A percentile compares a stretch with the other conserved stretches of the same genome.
Evolutionary conservation across 1,139 yeast genomes (phyloP).

Genomic region (Yamadazyma diddensiae): DNA sequence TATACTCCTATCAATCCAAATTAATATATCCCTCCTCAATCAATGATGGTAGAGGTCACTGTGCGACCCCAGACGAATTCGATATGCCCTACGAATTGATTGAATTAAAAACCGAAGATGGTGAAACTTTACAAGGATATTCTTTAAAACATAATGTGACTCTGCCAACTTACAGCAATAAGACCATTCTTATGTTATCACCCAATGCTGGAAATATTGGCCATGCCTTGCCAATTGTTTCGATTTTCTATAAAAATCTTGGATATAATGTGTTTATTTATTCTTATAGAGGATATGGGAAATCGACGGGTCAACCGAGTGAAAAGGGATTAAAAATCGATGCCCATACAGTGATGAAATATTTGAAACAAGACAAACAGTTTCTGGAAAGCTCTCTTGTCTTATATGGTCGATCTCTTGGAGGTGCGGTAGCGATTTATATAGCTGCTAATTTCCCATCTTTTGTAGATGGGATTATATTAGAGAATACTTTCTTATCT

Average conservation of each 20-base stretch:
- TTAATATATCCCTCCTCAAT: conserved; percentile 81
- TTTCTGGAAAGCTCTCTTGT: conserved; percentile 54
- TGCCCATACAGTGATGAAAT: conserved; percentile 70
- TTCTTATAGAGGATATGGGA: conserved; percentile 91
- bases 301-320: conserved; percentile 72
- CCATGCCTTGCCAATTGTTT: conserved; percentile 80
- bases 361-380: conserved; percentile 46
- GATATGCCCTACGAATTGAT: conserved; percentile 69
- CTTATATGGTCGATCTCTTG: conserved; percentile 85
- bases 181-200: conserved; percentile 74
- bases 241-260: conserved; percentile 61
- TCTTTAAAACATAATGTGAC: conserved; percentile 47
- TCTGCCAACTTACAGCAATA: conserved; percentile 44
- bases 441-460: conserved; percentile 59
- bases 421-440: conserved; percentile 93
- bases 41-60: conserved; percentile 71
- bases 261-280: conserved; percentile 80
- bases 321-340: conserved; percentile 83
- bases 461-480: conserved; percentile 57
- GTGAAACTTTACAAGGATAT: conserved; percentile 44
- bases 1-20: conserved; percentile 65
- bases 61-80: conserved; percentile 75
- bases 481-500: conserved; percentile 85
- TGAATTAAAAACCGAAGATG: conserved; percentile 65
- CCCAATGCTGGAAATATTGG: conserved; percentile 99